phyloP scores from a whole-genome alignment of 106 monocot genomes.

The Acorus gramineus region DNA sequence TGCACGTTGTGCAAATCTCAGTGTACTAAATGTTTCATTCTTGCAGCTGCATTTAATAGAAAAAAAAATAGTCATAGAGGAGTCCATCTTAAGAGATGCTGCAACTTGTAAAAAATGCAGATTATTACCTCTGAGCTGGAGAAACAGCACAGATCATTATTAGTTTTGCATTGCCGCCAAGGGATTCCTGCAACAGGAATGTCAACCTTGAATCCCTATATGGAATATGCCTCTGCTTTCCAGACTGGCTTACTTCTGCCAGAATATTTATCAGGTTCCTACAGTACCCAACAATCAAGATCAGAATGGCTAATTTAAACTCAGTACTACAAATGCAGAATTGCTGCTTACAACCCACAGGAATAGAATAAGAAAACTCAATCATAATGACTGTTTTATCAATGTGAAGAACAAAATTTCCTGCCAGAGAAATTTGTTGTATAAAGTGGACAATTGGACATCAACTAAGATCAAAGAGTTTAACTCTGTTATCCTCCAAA shows the following conservation, averaged over 20 bases:
- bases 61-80: background rate
- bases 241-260: slow-evolving; percentile 85
- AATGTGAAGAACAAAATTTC: too few species aligned
- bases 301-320: too few species aligned
- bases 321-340: too few species aligned
- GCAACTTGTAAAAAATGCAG: too few species aligned
- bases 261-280: slow-evolving; percentile 97
- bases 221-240: slow-evolving; percentile 92
- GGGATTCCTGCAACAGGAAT: slow-evolving; percentile 96
- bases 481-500: too few species aligned
- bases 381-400: too few species aligned
- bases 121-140: slow-evolving; percentile 60
- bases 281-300: background rate
- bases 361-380: too few species aligned
- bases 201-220: slow-evolving; percentile 96
- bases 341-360: too few species aligned
- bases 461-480: too few species aligned
- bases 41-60: slow-evolving; percentile 55
- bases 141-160: slow-evolving; percentile 97
- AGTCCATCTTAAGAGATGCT: background rate
- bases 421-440: too few species aligned
- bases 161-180: slow-evolving; percentile 96
- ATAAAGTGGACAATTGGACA: too few species aligned
- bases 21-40: slow-evolving; percentile 79
- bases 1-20: slow-evolving; percentile 95